phyloP scores from a whole-genome alignment of 495 filamentous ascomycete genomes.

The Lasiosphaeris hirsuta region DNA sequence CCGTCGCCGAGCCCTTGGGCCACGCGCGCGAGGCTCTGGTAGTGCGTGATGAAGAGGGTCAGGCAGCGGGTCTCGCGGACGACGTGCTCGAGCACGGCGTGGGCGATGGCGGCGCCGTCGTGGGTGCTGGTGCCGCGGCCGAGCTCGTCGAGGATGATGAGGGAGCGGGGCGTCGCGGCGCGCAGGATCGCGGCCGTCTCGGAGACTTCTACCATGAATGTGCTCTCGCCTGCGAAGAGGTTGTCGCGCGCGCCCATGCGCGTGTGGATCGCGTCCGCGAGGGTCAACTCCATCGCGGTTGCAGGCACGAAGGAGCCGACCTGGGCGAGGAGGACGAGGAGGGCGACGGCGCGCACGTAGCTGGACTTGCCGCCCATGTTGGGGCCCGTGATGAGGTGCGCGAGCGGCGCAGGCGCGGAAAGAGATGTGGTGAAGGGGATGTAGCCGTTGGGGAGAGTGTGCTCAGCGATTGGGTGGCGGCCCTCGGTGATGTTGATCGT shows the following conservation, averaged over 20 bases:
- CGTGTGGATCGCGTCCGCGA: constrained; percentile 89
- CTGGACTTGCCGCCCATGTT: constrained; percentile 99
- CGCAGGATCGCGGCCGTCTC: constrained; percentile 91
- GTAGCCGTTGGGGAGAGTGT: constrained; percentile 79
- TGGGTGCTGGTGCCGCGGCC: constrained; percentile 91
- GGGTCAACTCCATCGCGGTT: constrained; percentile 64
- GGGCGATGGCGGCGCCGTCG: constrained; percentile 93
- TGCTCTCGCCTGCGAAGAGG: constrained; percentile 90
- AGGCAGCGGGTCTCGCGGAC: constrained; percentile 70
- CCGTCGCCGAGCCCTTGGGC: constrained; percentile 59
- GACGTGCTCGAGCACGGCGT: constrained; percentile 82
- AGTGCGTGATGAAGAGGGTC: constrained; percentile 95
- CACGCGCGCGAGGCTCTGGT: constrained; percentile 76
- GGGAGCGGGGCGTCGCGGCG: constrained; percentile 70
- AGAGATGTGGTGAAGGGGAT: constrained; percentile 88
- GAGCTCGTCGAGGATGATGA: constrained; percentile 94
- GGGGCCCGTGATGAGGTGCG: constrained; percentile 87
- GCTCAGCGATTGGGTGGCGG: constrained; percentile 95
- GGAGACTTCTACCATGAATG: constrained; percentile 96
- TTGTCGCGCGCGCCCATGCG: constrained; percentile 97
- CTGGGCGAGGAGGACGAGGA: constrained; percentile 91
- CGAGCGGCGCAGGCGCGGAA: constrained; percentile 55
- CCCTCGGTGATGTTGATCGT: constrained; percentile 71
- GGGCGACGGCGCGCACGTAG: constrained; percentile 88
- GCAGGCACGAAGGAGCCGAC: constrained; percentile 94